Evolutionary conservation across 1,284 basidiomycete genomes (phyloP), one percentile per base, ranked within the genome.

Genomic region (Puccinia novopanici): DNA sequence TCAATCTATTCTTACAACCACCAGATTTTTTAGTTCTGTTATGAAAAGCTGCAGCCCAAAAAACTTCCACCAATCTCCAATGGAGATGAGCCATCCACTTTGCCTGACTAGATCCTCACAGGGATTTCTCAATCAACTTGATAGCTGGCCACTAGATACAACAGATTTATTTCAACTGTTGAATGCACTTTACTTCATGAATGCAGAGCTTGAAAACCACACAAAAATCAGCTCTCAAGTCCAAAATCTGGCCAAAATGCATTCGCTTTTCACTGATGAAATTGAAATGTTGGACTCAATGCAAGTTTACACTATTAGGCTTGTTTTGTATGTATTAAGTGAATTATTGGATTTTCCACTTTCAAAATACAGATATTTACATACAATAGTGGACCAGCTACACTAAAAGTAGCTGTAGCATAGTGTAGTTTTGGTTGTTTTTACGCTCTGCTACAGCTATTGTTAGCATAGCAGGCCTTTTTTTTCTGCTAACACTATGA

Each of bases 171-270:
- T 67, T 3, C 42, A 67, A 27, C 48, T 67, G 48, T 67, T 22
- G 0, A 42, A 67, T 40, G 9, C 42, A 3, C 63, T n/a, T n/a
- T n/a, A n/a, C n/a, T n/a, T n/a, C n/a, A n/a, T n/a, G n/a, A 15
- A 67, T 9, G 22, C 9, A 3, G 48, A 67, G 22, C 42, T 67
- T 17, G 22, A 22, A 15, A 27, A 67, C n/a, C 63, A 67, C 48
- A 48, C 42, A 0, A 48, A 27, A 67, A 67, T 67, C 13, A 67
- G 63, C 27, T 48, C 63, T 67, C 63, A 67, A 67, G 42, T 67
- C 42, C 22, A 42, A 48, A 48, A 67, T 48, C 63, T 67, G 37
- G 63, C 42, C 6, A 45, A 27, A 3, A 27, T 67, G 0, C 22
- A 67, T 48, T 65, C 37, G 6, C 17, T 65, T 15, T 65, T 65